Conservation (phyloP, 805 yeast species). For the Pichia insulana region DNA sequence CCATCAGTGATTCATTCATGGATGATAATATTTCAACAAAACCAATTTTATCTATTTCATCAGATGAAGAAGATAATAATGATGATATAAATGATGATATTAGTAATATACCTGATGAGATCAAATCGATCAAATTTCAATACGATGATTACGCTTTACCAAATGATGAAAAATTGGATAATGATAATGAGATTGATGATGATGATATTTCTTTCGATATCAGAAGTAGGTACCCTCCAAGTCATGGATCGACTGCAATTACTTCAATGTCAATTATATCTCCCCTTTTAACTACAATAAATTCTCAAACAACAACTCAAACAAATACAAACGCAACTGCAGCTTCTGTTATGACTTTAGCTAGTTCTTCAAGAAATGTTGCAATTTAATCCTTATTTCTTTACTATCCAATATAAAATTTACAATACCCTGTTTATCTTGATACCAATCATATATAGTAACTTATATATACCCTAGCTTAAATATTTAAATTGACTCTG, state of each 20-base stretch:
- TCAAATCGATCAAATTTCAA: background rate
- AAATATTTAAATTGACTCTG: too few species aligned
- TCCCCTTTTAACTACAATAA: slow-evolving; percentile 4
- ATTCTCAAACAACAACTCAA: slow-evolving; percentile 1
- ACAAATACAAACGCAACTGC: slow-evolving; percentile 1
- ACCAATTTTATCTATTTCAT: slow-evolving; percentile 34
- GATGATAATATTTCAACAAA: slow-evolving; percentile 33
- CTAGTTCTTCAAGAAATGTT: slow-evolving; percentile 7
- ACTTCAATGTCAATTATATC: slow-evolving; percentile 9
- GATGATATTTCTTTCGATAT: slow-evolving; percentile 1
- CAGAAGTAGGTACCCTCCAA: slow-evolving; percentile 6
- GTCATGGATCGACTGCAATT: slow-evolving; percentile 6
- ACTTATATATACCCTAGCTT: too few species aligned
- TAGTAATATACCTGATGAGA: background rate
- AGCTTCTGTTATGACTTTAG: slow-evolving; percentile 6
- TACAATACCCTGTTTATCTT: background rate
- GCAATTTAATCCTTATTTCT: background rate
- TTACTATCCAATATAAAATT: background rate
- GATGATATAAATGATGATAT: background rate
- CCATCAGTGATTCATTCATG: slow-evolving; percentile 2
- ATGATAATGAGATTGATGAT: background rate
- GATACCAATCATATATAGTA: background rate
- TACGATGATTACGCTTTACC: background rate
- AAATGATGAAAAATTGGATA: background rate
- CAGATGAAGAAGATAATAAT: slow-evolving; percentile 7